phyloP scores from a whole-genome alignment of 1,139 yeast species.

The Taiozyma sp. region DNA sequence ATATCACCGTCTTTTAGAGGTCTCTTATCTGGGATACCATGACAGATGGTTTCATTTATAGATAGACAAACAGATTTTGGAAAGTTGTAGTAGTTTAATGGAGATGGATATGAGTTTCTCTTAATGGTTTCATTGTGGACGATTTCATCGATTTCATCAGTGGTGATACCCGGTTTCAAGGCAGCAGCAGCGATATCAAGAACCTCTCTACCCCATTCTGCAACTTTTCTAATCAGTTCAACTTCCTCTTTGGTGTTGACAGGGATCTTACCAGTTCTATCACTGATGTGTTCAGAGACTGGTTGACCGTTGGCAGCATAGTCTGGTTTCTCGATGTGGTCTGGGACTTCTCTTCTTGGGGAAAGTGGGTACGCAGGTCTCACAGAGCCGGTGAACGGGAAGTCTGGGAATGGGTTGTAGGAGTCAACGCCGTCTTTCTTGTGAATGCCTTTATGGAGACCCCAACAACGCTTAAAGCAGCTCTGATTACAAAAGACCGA shows the following conservation, averaged over 20 bases:
- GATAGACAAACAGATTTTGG: slow-evolving; percentile 95
- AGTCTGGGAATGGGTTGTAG: slow-evolving; percentile 86
- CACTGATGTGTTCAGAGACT: slow-evolving; percentile 67
- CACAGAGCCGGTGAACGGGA: slow-evolving; percentile 66
- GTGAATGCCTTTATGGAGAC: slow-evolving; percentile 47
- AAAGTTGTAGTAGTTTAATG: slow-evolving; percentile 89
- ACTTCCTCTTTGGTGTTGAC: slow-evolving; percentile 62
- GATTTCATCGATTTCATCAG: slow-evolving; percentile 86
- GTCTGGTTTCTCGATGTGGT: slow-evolving; percentile 72
- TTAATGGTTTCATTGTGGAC: slow-evolving; percentile 87
- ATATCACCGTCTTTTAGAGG: slow-evolving; percentile 91
- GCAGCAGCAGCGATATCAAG: slow-evolving; percentile 84
- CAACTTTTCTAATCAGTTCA: slow-evolving; percentile 68
- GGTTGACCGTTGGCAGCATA: slow-evolving; percentile 84
- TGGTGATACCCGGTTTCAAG: slow-evolving; percentile 82
- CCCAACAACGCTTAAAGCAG: slow-evolving; percentile 81
- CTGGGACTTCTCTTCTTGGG: slow-evolving; percentile 68
- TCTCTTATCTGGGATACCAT: slow-evolving; percentile 93
- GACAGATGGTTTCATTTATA: slow-evolving; percentile 92
- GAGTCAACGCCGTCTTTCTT: slow-evolving; percentile 38
- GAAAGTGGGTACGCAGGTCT: slow-evolving; percentile 81
- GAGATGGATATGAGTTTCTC: slow-evolving; percentile 92
- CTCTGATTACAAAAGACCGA: slow-evolving; percentile 76
- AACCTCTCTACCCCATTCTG: slow-evolving; percentile 78
- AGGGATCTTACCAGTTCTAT: slow-evolving; percentile 62